Evolutionary conservation across 2,329 filamentous ascomycete species (phyloP).

Genomic region (Chlorencoelia australis): DNA sequence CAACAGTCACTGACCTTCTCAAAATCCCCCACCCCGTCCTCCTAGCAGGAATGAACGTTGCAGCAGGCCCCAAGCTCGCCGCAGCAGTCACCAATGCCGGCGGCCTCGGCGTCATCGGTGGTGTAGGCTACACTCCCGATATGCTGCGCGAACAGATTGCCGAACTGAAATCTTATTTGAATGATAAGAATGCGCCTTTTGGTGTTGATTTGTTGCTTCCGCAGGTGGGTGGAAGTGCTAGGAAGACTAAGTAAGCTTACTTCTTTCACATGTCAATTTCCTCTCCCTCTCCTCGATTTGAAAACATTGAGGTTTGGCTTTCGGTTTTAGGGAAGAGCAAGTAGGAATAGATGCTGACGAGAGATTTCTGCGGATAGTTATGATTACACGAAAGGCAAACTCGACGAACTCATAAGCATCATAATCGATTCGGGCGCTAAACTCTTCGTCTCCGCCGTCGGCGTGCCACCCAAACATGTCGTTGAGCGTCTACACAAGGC

Average conservation of each 20-base stretch:
- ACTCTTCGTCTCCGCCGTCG: slow-evolving; percentile 94
- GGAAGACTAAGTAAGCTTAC: slow-evolving; percentile 76
- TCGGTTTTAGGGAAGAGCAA: too few species aligned
- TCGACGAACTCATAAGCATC: slow-evolving; percentile 79
- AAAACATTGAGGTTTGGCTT: too few species aligned
- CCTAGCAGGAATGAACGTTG: slow-evolving; percentile 98
- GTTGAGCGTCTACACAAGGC: slow-evolving; percentile 83
- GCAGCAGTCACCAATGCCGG: slow-evolving; percentile 96
- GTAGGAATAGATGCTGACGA: slow-evolving; percentile 18
- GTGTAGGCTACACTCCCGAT: slow-evolving; percentile 90
- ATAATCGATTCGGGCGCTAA: slow-evolving; percentile 86
- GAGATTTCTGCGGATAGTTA: slow-evolving; percentile 59
- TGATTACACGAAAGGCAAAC: slow-evolving; percentile 99
- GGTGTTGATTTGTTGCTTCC: slow-evolving; percentile 89
- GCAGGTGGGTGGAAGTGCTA: slow-evolving; percentile 85
- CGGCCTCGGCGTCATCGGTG: slow-evolving; percentile 91
- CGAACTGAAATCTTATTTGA: slow-evolving; percentile 81
- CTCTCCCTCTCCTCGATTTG: slow-evolving; percentile 1
- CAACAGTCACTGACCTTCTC: slow-evolving; percentile 87
- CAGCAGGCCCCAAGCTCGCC: slow-evolving; percentile 89
- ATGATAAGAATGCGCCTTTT: slow-evolving; percentile 89
- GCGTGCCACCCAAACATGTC: slow-evolving; percentile 78
- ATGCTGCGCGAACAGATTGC: slow-evolving; percentile 94
- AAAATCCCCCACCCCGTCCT: slow-evolving; percentile 95
- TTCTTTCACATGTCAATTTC: slow-evolving; percentile 6